Evolutionary conservation across 192 early-diverging fungal species (phyloP).

Genomic region (Pecoramyces ruminantium): DNA sequence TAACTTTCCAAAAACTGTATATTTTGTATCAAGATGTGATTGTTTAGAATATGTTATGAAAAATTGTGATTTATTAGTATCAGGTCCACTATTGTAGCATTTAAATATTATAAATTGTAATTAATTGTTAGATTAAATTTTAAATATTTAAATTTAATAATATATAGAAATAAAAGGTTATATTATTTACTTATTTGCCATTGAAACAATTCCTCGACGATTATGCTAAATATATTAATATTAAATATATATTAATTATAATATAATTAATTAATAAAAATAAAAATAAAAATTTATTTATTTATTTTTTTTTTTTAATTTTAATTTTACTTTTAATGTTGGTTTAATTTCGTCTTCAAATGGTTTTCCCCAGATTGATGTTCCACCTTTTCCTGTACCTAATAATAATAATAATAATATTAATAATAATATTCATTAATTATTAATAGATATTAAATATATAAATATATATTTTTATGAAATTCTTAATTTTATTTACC

Average conservation of each 20-base stretch:
- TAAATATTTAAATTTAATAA: no score
- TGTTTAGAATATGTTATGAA: constrained; percentile 83
- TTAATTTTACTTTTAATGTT: constrained; percentile 40
- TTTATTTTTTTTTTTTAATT: background rate
- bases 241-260: background rate
- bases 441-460: background rate
- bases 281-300: constrained; percentile 1
- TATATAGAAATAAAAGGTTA: no score
- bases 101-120: no score
- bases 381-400: constrained; percentile 68
- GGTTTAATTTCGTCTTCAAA: constrained; percentile 69
- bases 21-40: constrained; percentile 74
- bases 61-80: constrained; percentile 43
- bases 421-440: background rate
- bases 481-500: no score
- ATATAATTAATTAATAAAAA: background rate
- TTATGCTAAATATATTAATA: constrained; percentile 39
- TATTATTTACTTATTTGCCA: constrained; percentile 88
- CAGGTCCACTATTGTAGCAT: background rate
- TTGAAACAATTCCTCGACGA: constrained; percentile 69
- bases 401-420: background rate
- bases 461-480: no score
- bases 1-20: constrained; percentile 78
- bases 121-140: no score
- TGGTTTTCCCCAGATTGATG: constrained; percentile 65